Conservation (phyloP, 2,329 filamentous ascomycete genomes). For the Ceratocystis cacaofunesta region DNA sequence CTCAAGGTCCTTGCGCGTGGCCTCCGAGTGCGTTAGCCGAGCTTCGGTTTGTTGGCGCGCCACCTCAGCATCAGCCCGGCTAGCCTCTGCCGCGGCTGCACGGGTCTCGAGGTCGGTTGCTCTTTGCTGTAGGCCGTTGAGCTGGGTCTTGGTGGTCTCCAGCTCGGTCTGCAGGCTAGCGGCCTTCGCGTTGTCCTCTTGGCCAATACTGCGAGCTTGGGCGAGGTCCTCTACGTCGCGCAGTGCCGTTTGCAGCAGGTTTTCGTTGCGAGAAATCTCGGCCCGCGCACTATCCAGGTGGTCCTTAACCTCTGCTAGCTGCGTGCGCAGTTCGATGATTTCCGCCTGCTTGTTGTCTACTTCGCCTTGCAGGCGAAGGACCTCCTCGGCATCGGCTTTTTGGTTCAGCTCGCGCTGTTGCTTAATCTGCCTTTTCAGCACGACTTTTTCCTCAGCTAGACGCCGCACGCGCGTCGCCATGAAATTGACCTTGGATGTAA, state of each 20-base stretch:
- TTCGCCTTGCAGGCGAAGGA: slow-evolving; percentile 23
- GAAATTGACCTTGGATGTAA: slow-evolving; percentile 64
- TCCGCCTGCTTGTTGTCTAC: slow-evolving; percentile 17
- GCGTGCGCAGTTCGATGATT: slow-evolving; percentile 16
- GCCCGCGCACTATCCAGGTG: slow-evolving; percentile 16
- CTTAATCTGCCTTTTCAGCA: slow-evolving; percentile 82
- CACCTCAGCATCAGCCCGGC: slow-evolving; percentile 16
- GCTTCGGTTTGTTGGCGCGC: slow-evolving; percentile 16
- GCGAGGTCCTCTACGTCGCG: slow-evolving; percentile 19
- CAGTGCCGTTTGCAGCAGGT: slow-evolving; percentile 21
- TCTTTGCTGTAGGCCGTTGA: slow-evolving; percentile 29
- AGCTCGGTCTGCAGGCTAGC: slow-evolving; percentile 29
- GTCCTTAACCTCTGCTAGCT: slow-evolving; percentile 17
- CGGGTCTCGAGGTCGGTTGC: slow-evolving; percentile 17
- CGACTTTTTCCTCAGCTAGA: slow-evolving; percentile 74
- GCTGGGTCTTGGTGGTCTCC: slow-evolving; percentile 25
- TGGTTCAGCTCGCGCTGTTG: slow-evolving; percentile 87
- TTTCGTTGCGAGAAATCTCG: slow-evolving; percentile 20
- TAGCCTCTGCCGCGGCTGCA: slow-evolving; percentile 14
- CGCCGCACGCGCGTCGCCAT: slow-evolving; percentile 62
- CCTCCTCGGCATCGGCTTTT: slow-evolving; percentile 62
- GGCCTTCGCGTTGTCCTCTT: slow-evolving; percentile 18
- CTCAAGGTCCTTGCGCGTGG: slow-evolving; percentile 17
- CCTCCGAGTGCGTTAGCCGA: slow-evolving; percentile 13
- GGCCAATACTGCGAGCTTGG: slow-evolving; percentile 17